Conservation (phyloP, 148 eudicot species). For the Selenicereus undatus region DNA sequence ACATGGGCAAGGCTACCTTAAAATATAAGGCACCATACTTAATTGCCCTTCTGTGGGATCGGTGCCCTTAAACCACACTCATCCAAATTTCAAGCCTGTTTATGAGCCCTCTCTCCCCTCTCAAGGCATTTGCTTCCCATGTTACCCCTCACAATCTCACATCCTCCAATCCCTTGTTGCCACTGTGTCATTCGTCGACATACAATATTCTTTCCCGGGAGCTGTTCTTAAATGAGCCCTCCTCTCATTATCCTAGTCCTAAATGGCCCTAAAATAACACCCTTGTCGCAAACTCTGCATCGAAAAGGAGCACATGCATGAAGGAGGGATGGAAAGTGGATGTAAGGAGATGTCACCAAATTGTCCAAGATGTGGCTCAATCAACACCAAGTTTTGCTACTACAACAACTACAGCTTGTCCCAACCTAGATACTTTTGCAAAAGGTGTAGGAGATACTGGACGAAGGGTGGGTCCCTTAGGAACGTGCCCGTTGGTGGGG, state of each 20-base stretch:
- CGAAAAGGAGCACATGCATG: background rate
- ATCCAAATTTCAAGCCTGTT: background rate
- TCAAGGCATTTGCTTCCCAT: slow-evolving; percentile 12
- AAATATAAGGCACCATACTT: background rate
- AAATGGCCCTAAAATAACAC: too few relatives aligned
- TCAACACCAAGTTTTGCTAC: slow-evolving; percentile 16
- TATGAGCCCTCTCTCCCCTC: background rate
- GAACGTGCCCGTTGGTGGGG: slow-evolving; percentile 13
- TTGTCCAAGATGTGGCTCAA: slow-evolving; percentile 16
- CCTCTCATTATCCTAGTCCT: background rate
- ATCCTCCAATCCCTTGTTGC: background rate
- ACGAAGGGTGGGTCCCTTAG: slow-evolving; percentile 14
- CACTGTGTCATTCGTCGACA: background rate
- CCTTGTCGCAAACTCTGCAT: too few relatives aligned
- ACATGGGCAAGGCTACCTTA: background rate
- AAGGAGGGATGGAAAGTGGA: slow-evolving; percentile 6
- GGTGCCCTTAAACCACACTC: background rate
- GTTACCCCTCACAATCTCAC: slow-evolving; percentile 3
- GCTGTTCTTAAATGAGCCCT: background rate
- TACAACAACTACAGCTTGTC: slow-evolving; percentile 19
- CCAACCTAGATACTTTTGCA: slow-evolving; percentile 14
- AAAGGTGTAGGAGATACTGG: slow-evolving; percentile 13
- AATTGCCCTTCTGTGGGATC: background rate
- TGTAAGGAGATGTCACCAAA: slow-evolving; percentile 12
- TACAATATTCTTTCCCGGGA: background rate